Percentiles rank a stretch among this genome's conserved stretches.
These are phyloP conservation scores for Centrapalus pauciflorus DNA, from an alignment of 129 eudicot genomes.

Conservation along the genomic window DNA sequence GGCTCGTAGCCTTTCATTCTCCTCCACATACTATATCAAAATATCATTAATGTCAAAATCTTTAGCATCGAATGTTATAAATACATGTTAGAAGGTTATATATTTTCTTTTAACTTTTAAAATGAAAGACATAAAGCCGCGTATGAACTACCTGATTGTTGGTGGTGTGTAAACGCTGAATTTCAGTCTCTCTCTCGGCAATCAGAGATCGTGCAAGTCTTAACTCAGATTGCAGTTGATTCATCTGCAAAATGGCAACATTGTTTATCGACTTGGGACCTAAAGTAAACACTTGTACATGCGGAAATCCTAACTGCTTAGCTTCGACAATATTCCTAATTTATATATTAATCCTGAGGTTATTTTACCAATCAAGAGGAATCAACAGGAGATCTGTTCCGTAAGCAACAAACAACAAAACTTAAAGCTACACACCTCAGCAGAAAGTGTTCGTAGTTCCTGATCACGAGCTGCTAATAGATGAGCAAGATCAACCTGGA, in stretches of 20 bases:
- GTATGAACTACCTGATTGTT: not conserved
- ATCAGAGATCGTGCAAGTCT: constrained; percentile 11
- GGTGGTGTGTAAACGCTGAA: not conserved
- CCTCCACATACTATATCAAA: constrained; percentile 13
- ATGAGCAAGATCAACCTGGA: constrained; percentile 82
- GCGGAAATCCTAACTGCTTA: no score
- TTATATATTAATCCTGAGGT: no score
- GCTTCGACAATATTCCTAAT: no score
- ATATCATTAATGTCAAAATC: not conserved
- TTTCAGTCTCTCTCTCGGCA: constrained; percentile 6
- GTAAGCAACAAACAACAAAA: not conserved
- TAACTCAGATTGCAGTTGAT: constrained; percentile 62
- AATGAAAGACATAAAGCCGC: not conserved
- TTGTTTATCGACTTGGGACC: no score
- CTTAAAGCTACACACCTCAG: constrained; percentile 50
- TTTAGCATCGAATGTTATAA: not conserved
- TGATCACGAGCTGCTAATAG: constrained; percentile 88
- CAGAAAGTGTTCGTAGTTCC: constrained; percentile 72
- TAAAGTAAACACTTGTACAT: no score
- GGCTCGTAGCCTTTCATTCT: constrained; percentile 16
- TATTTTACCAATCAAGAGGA: not conserved
- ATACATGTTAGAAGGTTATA: no score
- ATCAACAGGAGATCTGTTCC: no score
- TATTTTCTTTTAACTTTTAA: no score
- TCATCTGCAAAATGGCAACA: constrained; percentile 40